Base-by-base conservation (phyloP, 495 filamentous ascomycete genomes). In the Niebla homalea region DNA sequence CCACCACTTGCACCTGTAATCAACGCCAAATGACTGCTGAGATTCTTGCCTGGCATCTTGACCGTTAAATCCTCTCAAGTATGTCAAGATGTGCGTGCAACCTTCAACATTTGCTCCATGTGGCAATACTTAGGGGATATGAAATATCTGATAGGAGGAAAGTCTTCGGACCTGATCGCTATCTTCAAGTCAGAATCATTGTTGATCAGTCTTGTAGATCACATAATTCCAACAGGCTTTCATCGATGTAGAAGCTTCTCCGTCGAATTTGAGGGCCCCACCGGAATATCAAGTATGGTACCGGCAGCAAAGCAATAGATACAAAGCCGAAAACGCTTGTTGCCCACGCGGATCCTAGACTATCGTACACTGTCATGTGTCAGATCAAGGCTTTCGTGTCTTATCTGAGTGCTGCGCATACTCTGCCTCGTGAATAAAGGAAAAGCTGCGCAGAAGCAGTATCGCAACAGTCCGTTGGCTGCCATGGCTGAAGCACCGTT, bases 401-500 rank as follows among this genome's bases (percentile, higher is more conserved):
- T 20, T 46, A 0, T 29, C 1, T 29, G n/a, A 42, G 39, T 43
- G 29, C 45, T 6, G 48, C 16, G 65, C 71, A 62, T 56, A 78
- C 75, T 78, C 49, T 73, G 70, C 12, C 76, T 56, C 3, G 75
- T 75, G 51, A 83, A 81, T 0, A 88, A 69, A 5, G 84, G 84
- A 57, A 85, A 87, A 3, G 68, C 75, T 18, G 76, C 77, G 1
- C 74, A 80, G 18, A 83, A 52, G 0, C 63, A 57, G 54, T 87
- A 87, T 26, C 84, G 69, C 4, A 78, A 64, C 22, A 88, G 61
- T 10, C 79, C 77, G 49, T 84, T 83, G 1, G 80, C 79, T 7
- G 77, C 78, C 22, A 76, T 57, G 4, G 81, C 80, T 35, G 71
- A 76, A 0, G 82, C 81, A 2, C 78, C 73, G 26, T 74, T 77